Base-by-base conservation (phyloP, 768 basidiomycete genomes). In the Russula olivacea region DNA sequence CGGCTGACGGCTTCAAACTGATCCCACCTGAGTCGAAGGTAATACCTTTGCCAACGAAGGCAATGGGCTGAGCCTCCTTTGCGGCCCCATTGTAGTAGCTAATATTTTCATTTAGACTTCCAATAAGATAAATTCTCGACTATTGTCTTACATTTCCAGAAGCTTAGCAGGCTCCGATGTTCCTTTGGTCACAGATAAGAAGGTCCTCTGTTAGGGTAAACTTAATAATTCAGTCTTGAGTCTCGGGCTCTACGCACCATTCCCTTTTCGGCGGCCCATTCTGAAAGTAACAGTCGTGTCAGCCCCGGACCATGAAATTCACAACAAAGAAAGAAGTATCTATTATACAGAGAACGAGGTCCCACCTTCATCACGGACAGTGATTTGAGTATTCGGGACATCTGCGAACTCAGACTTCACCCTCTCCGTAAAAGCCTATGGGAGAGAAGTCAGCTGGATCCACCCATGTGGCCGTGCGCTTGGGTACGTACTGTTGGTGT, bases 11-110 rank as follows among this genome's bases (percentile, higher is more conserved):
- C 74, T 94, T 94, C 73, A 95, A 75, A 63, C 87, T 88, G 73
- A 93, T 93, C 68, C 91, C 91, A 78, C 91, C 91, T 3, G 85
- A 84, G 73, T 95, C 91, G 66, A 94, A 95, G 17, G 91, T 93
- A 71, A 94, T 86, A 63, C 92, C 92, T 72, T 94, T 93, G 38
- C 92, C 92, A 40, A 94, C 89, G 63, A 91, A 79, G 3, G 84
- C 87, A 15, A 91, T 77, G 3, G 90, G 91, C 58, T 78, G 78
- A 55, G 80, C 74, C 65, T 79, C 76, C 60, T 79, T 74, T 3
- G 80, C 71, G 1, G 83, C 86, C n/a, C 91, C 91, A 36, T 86
- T 86, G 80, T 95, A 95, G 74, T 88, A 87, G 59, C 89, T 92
- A 61, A 6, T 40, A 56, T 19, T 3, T 23, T 7, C 25, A 43